phyloP scores from a whole-genome alignment of 139 green algal species.

The Chlorella ohadii region DNA sequence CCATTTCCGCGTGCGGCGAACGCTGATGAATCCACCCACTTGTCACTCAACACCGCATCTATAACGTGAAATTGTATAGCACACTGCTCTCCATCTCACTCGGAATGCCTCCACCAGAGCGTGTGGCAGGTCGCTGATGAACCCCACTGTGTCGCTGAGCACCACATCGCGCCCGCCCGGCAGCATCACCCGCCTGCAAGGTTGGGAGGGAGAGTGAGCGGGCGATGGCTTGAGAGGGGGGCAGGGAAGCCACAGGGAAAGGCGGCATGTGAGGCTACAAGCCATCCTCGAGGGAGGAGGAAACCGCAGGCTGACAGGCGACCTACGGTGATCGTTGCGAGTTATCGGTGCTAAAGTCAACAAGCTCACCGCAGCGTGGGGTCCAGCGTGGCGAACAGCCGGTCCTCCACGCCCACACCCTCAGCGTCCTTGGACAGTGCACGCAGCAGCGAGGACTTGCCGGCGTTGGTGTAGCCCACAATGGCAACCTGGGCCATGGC shows the following conservation, averaged over 20 bases:
- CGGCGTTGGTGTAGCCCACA: conserved; percentile 76
- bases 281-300: too few species aligned
- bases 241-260: too few species aligned
- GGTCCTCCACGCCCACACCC: conserved; percentile 46
- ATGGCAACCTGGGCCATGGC: background rate
- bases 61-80: too few species aligned
- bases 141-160: conserved; percentile 77
- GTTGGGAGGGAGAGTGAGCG: background rate
- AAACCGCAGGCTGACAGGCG: too few species aligned
- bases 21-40: too few species aligned
- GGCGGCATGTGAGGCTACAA: too few species aligned
- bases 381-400: conserved; percentile 77
- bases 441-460: conserved; percentile 56
- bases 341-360: background rate
- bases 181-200: conserved; percentile 45
- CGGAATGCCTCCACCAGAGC: conserved; percentile 76
- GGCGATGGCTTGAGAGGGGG: too few species aligned
- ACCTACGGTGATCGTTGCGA: too few species aligned
- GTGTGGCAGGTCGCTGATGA: conserved; percentile 78
- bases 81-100: too few species aligned
- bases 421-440: conserved; percentile 27
- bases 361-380: conserved; percentile 42
- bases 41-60: too few species aligned
- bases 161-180: conserved; percentile 46
- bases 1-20: too few species aligned